These are phyloP conservation scores for Pseudohyphozyma bogoriensis DNA, from an alignment of 768 basidiomycete species.

Conservation along the genomic window DNA sequence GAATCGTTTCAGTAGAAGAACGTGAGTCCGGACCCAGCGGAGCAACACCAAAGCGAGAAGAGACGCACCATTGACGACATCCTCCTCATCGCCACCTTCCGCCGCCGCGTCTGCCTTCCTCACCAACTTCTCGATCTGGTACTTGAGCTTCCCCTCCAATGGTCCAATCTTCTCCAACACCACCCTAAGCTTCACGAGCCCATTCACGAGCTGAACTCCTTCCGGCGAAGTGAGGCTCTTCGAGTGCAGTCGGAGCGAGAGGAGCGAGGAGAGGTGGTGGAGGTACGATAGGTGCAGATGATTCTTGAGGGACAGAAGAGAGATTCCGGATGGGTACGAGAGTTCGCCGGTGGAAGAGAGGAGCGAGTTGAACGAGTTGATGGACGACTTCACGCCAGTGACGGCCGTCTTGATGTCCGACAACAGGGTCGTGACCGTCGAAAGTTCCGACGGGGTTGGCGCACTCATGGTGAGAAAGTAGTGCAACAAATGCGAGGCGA, in stretches of 20 bases:
- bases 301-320: constrained; percentile 78
- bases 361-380: neutral
- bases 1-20: neutral
- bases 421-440: constrained; percentile 13
- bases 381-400: neutral
- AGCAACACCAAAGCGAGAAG: neutral
- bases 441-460: no score
- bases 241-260: constrained; percentile 28
- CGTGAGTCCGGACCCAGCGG: neutral
- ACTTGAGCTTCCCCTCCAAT: constrained; percentile 76
- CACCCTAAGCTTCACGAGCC: constrained; percentile 67
- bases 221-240: constrained; percentile 19
- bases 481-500: no score
- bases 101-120: constrained; percentile 54
- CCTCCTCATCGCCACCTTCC: constrained; percentile 37
- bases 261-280: constrained; percentile 65
- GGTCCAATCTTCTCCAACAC: constrained; percentile 79
- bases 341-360: constrained; percentile 9
- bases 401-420: constrained; percentile 10
- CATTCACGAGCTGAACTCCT: constrained; percentile 54
- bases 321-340: constrained; percentile 54
- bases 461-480: no score
- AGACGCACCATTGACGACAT: constrained; percentile 33
- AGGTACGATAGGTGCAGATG: constrained; percentile 73
- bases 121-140: constrained; percentile 92